phyloP scores from a whole-genome alignment of 2,329 filamentous ascomycete genomes.

The Endothia cerciana region DNA sequence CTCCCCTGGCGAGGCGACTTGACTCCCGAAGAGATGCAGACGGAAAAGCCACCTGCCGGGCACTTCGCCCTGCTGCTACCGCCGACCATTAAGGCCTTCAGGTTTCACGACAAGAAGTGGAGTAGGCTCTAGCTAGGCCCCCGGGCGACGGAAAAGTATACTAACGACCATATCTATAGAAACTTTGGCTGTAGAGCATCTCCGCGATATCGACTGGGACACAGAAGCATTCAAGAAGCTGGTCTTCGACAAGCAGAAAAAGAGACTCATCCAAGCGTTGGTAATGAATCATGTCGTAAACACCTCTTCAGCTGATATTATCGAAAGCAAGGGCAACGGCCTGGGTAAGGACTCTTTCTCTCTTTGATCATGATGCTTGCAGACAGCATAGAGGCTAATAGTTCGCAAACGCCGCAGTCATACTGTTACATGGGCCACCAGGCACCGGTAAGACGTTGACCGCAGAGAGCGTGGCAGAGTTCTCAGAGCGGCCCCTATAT shows the following conservation, averaged over 20 bases:
- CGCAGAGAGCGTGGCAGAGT: slow-evolving; percentile 42
- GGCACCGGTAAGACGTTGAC: slow-evolving; percentile 44
- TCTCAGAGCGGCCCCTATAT: slow-evolving; percentile 41
- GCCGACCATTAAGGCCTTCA: slow-evolving; percentile 6
- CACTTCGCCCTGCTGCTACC: slow-evolving; percentile 6
- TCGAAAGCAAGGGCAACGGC: slow-evolving; percentile 41
- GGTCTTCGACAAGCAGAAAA: slow-evolving; percentile 32
- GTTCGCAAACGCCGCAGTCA: slow-evolving; percentile 27
- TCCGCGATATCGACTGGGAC: slow-evolving; percentile 33
- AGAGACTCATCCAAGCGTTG: slow-evolving; percentile 37
- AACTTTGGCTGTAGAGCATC: slow-evolving; percentile 25
- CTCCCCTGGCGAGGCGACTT: neutral
- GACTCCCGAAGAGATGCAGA: neutral
- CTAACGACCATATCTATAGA: neutral
- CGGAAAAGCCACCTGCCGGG: neutral
- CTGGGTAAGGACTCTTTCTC: slow-evolving; percentile 24
- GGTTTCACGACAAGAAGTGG: slow-evolving; percentile 1
- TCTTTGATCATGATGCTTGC: neutral
- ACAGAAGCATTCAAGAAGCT: slow-evolving; percentile 31
- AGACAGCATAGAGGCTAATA: neutral
- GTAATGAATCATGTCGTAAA: slow-evolving; percentile 33
- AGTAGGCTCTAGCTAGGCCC: neutral
- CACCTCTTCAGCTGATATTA: slow-evolving; percentile 38
- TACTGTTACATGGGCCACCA: slow-evolving; percentile 41
- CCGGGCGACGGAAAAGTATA: too few species aligned